A percentile compares a stretch with the other conserved stretches of the same genome.
These are phyloP conservation scores for Juglanconis oblonga DNA, from an alignment of 2,329 filamentous ascomycete species.

Conservation along the genomic window DNA sequence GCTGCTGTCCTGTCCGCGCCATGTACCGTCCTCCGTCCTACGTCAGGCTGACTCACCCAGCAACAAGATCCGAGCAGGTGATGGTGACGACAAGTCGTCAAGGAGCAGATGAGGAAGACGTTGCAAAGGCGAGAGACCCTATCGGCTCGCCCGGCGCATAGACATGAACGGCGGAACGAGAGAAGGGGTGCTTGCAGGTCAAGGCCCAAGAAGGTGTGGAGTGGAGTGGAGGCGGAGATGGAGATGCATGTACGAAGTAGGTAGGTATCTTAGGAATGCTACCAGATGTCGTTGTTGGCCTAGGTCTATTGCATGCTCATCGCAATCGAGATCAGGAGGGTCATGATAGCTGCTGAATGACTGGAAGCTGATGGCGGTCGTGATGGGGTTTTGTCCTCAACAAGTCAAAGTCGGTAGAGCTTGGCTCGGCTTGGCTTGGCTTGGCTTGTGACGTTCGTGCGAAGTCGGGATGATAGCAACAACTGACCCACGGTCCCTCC, in stretches of 20 bases:
- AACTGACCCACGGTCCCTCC: conserved; percentile 1
- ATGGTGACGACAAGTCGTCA: not conserved
- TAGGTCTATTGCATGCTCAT: not conserved
- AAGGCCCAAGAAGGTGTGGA: not conserved
- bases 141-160: not conserved
- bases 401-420: no score
- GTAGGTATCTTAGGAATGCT: not conserved
- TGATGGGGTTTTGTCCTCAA: no score
- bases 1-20: not conserved
- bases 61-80: not conserved
- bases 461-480: not conserved
- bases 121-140: not conserved
- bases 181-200: not conserved
- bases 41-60: not conserved
- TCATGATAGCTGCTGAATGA: not conserved
- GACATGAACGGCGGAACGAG: not conserved
- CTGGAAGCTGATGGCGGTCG: not conserved
- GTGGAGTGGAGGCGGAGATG: not conserved
- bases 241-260: not conserved
- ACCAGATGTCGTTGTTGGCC: not conserved
- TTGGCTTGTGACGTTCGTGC: not conserved
- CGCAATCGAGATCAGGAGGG: not conserved
- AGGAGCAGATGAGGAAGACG: no score
- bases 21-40: not conserved
- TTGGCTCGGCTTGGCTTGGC: no score